phyloP scores from a whole-genome alignment of 257 asterid species.

The Lycium ferocissimum region DNA sequence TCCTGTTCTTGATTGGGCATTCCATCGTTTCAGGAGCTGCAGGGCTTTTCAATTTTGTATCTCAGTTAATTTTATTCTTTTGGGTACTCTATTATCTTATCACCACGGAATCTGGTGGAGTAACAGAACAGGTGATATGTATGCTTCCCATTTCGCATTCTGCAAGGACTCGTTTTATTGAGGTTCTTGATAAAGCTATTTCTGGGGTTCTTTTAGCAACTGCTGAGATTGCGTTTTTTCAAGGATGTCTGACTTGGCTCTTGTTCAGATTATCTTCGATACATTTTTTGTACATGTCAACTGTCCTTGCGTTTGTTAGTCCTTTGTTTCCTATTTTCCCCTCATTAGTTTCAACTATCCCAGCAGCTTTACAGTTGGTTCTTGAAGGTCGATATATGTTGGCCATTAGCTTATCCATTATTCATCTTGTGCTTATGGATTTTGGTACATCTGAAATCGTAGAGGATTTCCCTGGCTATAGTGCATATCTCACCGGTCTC shows the following conservation, averaged over 20 bases:
- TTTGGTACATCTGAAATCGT: slow-evolving; percentile 79
- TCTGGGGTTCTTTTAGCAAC: slow-evolving; percentile 88
- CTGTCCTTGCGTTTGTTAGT: slow-evolving; percentile 68
- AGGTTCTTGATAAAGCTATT: slow-evolving; percentile 80
- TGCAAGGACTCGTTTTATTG: slow-evolving; percentile 76
- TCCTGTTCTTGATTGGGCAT: slow-evolving; percentile 59
- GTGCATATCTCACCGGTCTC: slow-evolving; percentile 75
- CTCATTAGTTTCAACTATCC: slow-evolving; percentile 65
- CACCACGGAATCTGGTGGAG: slow-evolving; percentile 93
- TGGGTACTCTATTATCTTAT: slow-evolving; percentile 87
- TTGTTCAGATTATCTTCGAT: slow-evolving; percentile 72
- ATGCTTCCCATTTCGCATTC: slow-evolving; percentile 83
- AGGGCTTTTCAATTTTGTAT: slow-evolving; percentile 70
- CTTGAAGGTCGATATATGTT: slow-evolving; percentile 64
- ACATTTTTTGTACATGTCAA: slow-evolving; percentile 85
- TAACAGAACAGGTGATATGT: slow-evolving; percentile 83
- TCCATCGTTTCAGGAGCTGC: slow-evolving; percentile 98
- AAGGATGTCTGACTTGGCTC: slow-evolving; percentile 98
- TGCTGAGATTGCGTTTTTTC: slow-evolving; percentile 87
- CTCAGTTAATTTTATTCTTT: slow-evolving; percentile 82
- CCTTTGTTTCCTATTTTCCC: slow-evolving; percentile 72
- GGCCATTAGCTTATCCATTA: slow-evolving; percentile 54
- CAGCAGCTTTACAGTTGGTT: slow-evolving; percentile 67
- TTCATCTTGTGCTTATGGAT: slow-evolving; percentile 73
- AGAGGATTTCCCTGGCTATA: slow-evolving; percentile 83